Evolutionary conservation across 2,329 filamentous ascomycete genomes (phyloP), one percentile per base, ranked within the genome.

Genomic region (Tympanopsis confertula): DNA sequence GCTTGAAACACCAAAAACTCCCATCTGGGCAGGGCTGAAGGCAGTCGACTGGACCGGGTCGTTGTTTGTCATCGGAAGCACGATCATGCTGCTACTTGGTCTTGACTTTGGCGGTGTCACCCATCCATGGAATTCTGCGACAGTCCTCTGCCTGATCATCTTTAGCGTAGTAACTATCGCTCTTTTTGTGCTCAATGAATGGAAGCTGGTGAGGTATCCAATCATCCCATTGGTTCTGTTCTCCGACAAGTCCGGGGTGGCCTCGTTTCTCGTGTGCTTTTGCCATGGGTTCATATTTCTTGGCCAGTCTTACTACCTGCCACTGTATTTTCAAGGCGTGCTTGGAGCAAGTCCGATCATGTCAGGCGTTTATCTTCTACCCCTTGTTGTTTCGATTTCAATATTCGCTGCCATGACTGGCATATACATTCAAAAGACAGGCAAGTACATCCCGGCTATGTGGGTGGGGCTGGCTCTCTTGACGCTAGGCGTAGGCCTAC

Each of bases 11-110:
- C 72, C 72, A 2, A 66, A 59, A 37, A 75, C 72, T 1, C 66
- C 69, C 0, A 47, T 76, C 2, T 51, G 57, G 42, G 59, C 68
- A 36, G 72, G 72, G 1, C 50, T 77, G 13, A 71, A 71, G 42
- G 69, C 70, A 1, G 52, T 62, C 4, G 58, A 62, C 41, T 63
- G 58, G 57, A 22, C 48, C 19, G 76, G 75, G 2, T 68, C 66
- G 2, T 42, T 75, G n/a, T 56, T 63, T 1, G 66, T 80, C 44
- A 59, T 74, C 14, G 63, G 64, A 24, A 67, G 64, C 5, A 69
- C 68, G 0, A 55, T 76, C 22, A 73, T 77, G 66, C 57, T 76
- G 29, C 61, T 77, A 5, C 63, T 76, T 19, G 72, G 71, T n/a
- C 59, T 78, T 15, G 67, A 75, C 44, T 74, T 69, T 41, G 74